Conservation (phyloP, 495 filamentous ascomycete species). For the Tuber microsphaerosporum region DNA sequence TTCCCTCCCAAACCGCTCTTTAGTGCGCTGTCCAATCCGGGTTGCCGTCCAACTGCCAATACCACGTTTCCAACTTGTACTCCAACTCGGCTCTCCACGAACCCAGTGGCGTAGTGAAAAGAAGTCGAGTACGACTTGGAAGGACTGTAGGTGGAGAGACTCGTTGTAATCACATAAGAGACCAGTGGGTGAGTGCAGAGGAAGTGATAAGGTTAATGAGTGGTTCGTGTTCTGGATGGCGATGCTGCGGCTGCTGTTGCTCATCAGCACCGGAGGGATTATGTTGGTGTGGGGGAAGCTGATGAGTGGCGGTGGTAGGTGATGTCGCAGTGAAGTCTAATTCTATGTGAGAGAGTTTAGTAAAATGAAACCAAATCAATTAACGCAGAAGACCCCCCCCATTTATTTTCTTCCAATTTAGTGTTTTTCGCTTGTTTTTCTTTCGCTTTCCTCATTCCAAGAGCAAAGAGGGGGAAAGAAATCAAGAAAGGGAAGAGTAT, state of each 20-base stretch:
- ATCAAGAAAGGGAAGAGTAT: conserved; percentile 14
- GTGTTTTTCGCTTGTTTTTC: background rate
- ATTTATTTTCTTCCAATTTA: background rate
- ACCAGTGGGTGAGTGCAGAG: conserved; percentile 46
- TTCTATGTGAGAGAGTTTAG: conserved; percentile 6
- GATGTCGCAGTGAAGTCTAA: conserved; percentile 31
- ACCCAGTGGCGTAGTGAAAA: conserved; percentile 74
- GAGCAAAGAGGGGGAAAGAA: conserved; percentile 19
- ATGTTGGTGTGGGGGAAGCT: conserved; percentile 11
- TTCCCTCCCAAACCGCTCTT: conserved; percentile 54
- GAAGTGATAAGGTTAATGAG: conserved; percentile 45
- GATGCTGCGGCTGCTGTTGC: conserved; percentile 7
- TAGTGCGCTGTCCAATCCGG: conserved; percentile 73
- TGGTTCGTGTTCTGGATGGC: conserved; percentile 54
- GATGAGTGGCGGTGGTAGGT: conserved; percentile 17
- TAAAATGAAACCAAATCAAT: conserved; percentile 22
- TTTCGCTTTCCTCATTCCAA: conserved; percentile 6
- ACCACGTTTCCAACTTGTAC: conserved; percentile 76
- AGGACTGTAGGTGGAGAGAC: conserved; percentile 68
- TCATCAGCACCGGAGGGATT: conserved; percentile 4
- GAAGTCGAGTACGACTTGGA: conserved; percentile 82
- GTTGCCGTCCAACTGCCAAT: conserved; percentile 68
- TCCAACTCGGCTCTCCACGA: conserved; percentile 73
- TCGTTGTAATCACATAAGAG: conserved; percentile 75
- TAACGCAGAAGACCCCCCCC: background rate